Evolutionary conservation across 257 asterid species (phyloP).

Genomic region (Nicotiana obtusifolia): DNA sequence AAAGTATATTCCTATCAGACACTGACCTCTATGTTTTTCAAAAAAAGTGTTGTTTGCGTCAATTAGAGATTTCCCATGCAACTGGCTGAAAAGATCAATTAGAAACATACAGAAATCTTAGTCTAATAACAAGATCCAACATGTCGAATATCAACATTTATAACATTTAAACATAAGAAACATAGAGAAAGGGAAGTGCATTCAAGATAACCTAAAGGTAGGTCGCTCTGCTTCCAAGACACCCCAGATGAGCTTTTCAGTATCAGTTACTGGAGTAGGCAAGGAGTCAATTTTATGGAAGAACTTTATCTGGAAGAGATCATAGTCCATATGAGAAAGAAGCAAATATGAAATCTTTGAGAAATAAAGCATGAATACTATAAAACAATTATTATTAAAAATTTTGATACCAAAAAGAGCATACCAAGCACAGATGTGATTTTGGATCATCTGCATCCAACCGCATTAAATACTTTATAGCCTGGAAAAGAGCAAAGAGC

Average conservation of each 20-base stretch:
- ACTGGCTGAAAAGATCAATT: slow-evolving; percentile 46
- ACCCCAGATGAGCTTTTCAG: slow-evolving; percentile 74
- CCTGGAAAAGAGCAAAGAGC: slow-evolving; percentile 37
- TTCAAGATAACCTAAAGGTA: slow-evolving; percentile 49
- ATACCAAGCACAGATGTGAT: slow-evolving; percentile 86
- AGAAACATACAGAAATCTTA: slow-evolving; percentile 10
- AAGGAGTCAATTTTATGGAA: slow-evolving; percentile 68
- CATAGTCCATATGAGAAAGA: neutral
- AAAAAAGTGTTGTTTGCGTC: slow-evolving; percentile 74
- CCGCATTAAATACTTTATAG: slow-evolving; percentile 71
- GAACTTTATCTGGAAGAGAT: slow-evolving; percentile 60
- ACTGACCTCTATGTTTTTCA: slow-evolving; percentile 66
- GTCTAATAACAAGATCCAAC: neutral
- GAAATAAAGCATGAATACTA: neutral
- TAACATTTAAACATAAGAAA: neutral
- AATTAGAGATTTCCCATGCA: slow-evolving; percentile 64
- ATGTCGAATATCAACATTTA: neutral
- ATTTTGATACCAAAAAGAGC: slow-evolving; percentile 1
- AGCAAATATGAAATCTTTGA: neutral
- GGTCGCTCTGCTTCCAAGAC: slow-evolving; percentile 84
- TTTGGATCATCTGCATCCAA: slow-evolving; percentile 75
- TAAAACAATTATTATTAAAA: neutral
- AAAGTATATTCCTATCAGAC: neutral
- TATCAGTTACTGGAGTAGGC: slow-evolving; percentile 62
- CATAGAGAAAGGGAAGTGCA: neutral